Evolutionary conservation across 306 rosid species (phyloP), one percentile per base, ranked within the genome.

Genomic region (Cicer cuneatum): DNA sequence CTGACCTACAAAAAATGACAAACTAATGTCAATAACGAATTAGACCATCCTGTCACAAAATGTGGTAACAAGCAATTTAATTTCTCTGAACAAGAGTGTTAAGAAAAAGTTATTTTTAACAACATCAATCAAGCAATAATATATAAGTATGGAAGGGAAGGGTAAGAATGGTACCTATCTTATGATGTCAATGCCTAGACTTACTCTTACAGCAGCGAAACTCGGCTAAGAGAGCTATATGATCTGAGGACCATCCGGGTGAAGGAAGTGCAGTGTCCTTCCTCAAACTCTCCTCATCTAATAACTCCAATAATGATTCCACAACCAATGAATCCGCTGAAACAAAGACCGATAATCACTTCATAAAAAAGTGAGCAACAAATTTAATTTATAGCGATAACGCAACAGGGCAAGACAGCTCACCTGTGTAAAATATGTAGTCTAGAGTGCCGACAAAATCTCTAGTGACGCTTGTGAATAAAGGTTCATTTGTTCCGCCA

Each of bases 191-290:
- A 86, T 89, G 96, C 85, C 96, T 88, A 79, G 89, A 59, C 76
- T 91, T 92, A 86, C 84, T 83, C 87, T 87, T 92, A 91, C 94
- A 91, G 69, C 93, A 92, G 65, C 92, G 99, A 43, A 94, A 92
- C 81, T 89, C 97, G 2, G 96, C 99, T 73, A 94, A 87, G 71
- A 94, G 95, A 54, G 99, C 99, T 71, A 90, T 89, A 77, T 94
- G 99, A 90, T 94, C 96, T 7, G 99, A 94, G 82, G 99, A 92
- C 99, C 99, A 94, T 84, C 89, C 96, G 38, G 97, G 99, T 52
- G 99, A 94, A 81, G 99, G 99, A 85, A 94, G 97, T 16, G 97
- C 99, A 19, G 99, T 92, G 84, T 92, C 96, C 85, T 92, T 94
- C 88, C 96, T 90, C 87, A 94, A 89, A 82, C 93, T 89, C 73